These are phyloP conservation scores for Buxus sempervirens DNA, from an alignment of 164 flowering plant genomes.

Conservation along the genomic window DNA sequence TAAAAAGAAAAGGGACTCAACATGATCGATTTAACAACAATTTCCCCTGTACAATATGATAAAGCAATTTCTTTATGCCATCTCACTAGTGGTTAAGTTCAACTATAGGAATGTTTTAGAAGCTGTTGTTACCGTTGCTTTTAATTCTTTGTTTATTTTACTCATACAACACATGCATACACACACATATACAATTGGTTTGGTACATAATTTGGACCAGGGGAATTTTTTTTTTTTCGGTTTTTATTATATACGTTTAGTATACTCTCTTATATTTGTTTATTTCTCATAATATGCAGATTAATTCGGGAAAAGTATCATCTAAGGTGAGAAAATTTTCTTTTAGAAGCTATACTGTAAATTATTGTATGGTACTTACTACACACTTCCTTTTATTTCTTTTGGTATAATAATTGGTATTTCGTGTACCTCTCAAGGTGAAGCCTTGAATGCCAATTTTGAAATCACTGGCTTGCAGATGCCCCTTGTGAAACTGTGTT, in stretches of 20 bases:
- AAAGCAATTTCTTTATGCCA: neutral
- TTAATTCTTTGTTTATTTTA: too few species aligned
- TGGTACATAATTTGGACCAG: too few species aligned
- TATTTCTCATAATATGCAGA: conserved; percentile 39
- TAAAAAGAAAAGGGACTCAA: neutral
- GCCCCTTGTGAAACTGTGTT: neutral
- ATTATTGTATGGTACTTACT: neutral
- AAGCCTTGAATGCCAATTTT: neutral
- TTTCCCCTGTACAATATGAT: neutral
- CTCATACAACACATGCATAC: too few species aligned
- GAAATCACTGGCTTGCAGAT: neutral
- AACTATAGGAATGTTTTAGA: neutral
- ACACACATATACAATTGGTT: too few species aligned
- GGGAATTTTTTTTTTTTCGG: neutral
- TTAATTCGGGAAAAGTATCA: conserved; percentile 68
- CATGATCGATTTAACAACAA: neutral
- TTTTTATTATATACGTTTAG: neutral
- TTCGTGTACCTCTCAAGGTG: neutral
- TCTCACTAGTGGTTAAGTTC: neutral
- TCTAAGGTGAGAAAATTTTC: conserved; percentile 46
- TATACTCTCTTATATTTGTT: neutral
- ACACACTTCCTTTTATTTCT: too few species aligned
- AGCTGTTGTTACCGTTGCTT: neutral
- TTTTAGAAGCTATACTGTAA: neutral
- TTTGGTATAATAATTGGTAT: too few species aligned